These are phyloP conservation scores for Didymosphaeria variabile DNA, from an alignment of 2,329 filamentous ascomycete genomes.

Conservation along the genomic window DNA sequence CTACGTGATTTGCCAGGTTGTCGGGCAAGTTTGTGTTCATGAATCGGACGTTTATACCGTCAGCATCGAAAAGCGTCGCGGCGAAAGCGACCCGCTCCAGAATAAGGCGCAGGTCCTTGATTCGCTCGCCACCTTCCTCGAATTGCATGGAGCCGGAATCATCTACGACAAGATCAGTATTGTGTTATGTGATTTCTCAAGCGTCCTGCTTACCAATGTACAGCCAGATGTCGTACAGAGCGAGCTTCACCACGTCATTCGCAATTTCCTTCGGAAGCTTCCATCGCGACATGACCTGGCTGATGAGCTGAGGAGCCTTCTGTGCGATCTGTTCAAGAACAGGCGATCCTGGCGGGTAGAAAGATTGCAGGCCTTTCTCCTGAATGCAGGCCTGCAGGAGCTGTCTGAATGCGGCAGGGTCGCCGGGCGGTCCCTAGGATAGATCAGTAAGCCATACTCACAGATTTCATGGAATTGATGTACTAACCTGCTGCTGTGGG, in stretches of 20 bases:
- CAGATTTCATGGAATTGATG: constrained; percentile 45
- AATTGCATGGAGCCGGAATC: constrained; percentile 76
- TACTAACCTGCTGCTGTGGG: constrained; percentile 28
- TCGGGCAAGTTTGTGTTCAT: constrained; percentile 67
- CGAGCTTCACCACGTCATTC: constrained; percentile 69
- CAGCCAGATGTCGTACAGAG: constrained; percentile 69
- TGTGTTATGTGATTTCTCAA: background rate
- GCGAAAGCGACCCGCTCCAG: constrained; percentile 70
- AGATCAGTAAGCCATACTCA: background rate
- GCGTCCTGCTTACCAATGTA: constrained; percentile 58
- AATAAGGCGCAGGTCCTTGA: constrained; percentile 72
- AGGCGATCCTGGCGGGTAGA: constrained; percentile 66
- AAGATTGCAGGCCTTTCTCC: constrained; percentile 66
- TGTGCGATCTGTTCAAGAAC: constrained; percentile 61
- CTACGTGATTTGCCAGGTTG: constrained; percentile 61
- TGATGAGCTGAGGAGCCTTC: constrained; percentile 60
- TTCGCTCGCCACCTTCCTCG: constrained; percentile 72
- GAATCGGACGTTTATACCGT: constrained; percentile 73
- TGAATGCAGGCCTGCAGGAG: constrained; percentile 65
- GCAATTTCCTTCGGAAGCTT: constrained; percentile 67
- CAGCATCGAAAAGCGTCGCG: constrained; percentile 73
- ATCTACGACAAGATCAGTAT: constrained; percentile 51
- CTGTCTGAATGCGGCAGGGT: constrained; percentile 65
- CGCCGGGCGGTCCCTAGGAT: constrained; percentile 48
- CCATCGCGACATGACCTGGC: constrained; percentile 66